These are phyloP conservation scores for Castanopsis chinensis DNA, from an alignment of 306 rosid genomes.

Conservation along the genomic window DNA sequence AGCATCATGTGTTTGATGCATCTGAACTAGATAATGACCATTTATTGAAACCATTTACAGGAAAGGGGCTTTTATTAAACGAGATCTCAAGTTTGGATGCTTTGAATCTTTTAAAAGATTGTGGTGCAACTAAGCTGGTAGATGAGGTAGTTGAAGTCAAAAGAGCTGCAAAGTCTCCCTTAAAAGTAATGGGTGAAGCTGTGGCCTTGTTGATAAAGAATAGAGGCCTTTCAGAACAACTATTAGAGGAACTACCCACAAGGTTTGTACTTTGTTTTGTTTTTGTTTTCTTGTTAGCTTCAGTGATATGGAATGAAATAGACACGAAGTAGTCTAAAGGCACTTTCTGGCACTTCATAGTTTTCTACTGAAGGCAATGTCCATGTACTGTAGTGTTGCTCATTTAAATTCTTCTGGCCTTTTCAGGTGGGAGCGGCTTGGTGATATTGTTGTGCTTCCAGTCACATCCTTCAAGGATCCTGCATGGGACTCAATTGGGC, in stretches of 20 bases:
- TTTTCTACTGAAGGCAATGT: conserved; percentile 9
- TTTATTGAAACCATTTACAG: conserved; percentile 28
- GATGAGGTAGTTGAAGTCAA: conserved; percentile 61
- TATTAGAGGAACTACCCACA: conserved; percentile 82
- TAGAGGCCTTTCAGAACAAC: conserved; percentile 49
- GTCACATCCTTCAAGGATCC: conserved; percentile 65
- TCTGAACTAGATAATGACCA: conserved; percentile 36
- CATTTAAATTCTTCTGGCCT: conserved; percentile 19
- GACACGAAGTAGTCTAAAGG: not conserved
- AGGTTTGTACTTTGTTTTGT: conserved; percentile 47
- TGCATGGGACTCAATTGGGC: conserved; percentile 60
- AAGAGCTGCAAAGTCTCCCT: conserved; percentile 65
- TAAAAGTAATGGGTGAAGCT: conserved; percentile 66
- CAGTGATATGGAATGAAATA: conserved; percentile 4
- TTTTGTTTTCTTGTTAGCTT: conserved; percentile 10
- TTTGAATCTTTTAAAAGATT: conserved; percentile 54
- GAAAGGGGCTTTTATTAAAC: conserved; percentile 27
- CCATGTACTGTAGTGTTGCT: conserved; percentile 17
- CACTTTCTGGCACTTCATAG: conserved; percentile 10
- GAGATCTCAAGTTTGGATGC: conserved; percentile 49
- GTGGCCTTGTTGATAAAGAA: conserved; percentile 56
- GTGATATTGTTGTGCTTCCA: conserved; percentile 83
- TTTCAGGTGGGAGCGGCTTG: conserved; percentile 83
- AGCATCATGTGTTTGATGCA: conserved; percentile 33
- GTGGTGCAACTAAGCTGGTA: conserved; percentile 47